Conservation (phyloP, 768 basidiomycete genomes). For the Phanerodontia chrysosporium region DNA sequence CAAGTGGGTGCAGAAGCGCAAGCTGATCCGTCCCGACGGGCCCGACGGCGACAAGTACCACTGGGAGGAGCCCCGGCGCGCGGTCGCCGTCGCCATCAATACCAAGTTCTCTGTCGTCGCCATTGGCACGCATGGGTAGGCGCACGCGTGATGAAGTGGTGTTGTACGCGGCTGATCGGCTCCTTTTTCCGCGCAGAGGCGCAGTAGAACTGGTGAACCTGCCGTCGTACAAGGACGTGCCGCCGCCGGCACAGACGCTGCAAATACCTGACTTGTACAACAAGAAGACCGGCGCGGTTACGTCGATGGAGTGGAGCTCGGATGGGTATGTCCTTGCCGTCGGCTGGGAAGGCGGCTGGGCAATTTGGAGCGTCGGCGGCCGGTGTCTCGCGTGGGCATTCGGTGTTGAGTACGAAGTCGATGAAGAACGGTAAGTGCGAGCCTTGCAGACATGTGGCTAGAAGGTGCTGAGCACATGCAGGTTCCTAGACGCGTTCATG, state of each 20-base stretch:
- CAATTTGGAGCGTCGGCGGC: conserved; percentile 85
- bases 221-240: conserved; percentile 55
- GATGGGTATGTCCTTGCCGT: conserved; percentile 95
- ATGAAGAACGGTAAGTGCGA: conserved; percentile 42
- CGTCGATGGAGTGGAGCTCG: conserved; percentile 83
- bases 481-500: conserved; percentile 85
- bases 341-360: conserved; percentile 90
- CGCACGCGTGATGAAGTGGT: conserved; percentile 6
- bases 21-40: conserved; percentile 47
- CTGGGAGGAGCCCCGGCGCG: conserved; percentile 66
- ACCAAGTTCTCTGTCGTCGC: conserved; percentile 78
- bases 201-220: conserved; percentile 63
- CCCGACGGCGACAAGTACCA: conserved; percentile 25
- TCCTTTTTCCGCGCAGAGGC: conserved; percentile 51
- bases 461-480: conserved; percentile 9
- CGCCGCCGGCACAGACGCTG: conserved; percentile 58
- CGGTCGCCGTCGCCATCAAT: conserved; percentile 66
- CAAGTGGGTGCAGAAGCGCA: conserved; percentile 77
- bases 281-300: conserved; percentile 54
- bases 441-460: background rate
- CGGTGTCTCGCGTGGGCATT: conserved; percentile 79
- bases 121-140: conserved; percentile 68
- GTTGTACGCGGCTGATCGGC: conserved; percentile 1
- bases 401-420: conserved; percentile 58
- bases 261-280: conserved; percentile 60